These are phyloP conservation scores for Gaertneriomyces sp. DNA, from an alignment of 192 early-diverging fungal species.

Conservation along the genomic window DNA sequence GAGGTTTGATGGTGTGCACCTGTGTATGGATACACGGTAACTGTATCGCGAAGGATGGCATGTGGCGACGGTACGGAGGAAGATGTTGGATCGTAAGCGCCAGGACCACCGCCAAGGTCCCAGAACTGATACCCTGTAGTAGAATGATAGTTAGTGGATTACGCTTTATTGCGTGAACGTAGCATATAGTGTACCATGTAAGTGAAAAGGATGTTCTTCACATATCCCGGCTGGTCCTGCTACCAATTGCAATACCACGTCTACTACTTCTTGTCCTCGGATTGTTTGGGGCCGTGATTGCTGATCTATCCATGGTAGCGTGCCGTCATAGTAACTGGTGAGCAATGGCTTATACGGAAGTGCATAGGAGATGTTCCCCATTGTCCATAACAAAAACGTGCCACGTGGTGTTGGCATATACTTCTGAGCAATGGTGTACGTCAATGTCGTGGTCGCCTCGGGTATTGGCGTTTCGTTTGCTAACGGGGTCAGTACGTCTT, in stretches of 20 bases:
- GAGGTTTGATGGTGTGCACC: neutral
- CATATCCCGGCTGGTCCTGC: neutral
- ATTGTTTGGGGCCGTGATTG: too few relatives aligned
- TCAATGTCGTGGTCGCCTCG: neutral
- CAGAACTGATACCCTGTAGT: too few relatives aligned
- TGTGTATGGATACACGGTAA: neutral
- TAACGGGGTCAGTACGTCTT: neutral
- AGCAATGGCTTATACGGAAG: neutral
- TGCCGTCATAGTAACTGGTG: neutral
- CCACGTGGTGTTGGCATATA: neutral
- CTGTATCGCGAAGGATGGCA: constrained; percentile 2
- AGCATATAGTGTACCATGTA: neutral
- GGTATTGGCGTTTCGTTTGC: too few relatives aligned
- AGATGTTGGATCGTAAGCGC: too few relatives aligned
- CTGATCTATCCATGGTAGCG: neutral
- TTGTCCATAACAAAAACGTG: neutral
- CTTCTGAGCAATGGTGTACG: neutral
- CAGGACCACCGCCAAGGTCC: too few relatives aligned
- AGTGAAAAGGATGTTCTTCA: neutral
- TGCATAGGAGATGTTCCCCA: neutral
- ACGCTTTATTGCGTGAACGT: neutral
- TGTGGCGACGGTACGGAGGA: neutral
- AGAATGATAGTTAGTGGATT: neutral
- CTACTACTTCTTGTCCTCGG: too few relatives aligned
- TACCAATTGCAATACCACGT: too few relatives aligned